Percentiles rank a stretch among this genome's conserved stretches.
These are phyloP conservation scores for Fonsecaea pedrosoi DNA, from an alignment of 2,329 filamentous ascomycete species.

Conservation along the genomic window DNA sequence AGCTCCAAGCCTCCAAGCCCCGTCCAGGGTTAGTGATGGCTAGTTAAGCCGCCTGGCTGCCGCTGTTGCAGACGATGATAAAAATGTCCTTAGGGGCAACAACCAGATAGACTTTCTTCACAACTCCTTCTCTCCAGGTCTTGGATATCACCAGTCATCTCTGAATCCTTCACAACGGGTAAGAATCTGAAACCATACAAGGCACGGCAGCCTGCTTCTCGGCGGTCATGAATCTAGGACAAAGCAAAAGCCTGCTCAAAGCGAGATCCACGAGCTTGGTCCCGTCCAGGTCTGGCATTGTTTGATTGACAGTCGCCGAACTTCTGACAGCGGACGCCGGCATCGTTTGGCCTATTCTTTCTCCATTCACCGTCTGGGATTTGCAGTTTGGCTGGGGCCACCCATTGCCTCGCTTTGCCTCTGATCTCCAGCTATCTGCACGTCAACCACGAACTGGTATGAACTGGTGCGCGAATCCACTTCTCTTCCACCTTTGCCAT, in stretches of 20 bases:
- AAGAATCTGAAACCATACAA: not conserved
- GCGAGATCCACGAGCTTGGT: conserved; percentile 19
- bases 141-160: conserved; percentile 11
- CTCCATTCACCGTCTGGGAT: not conserved
- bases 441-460: conserved; percentile 19
- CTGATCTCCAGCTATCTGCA: conserved; percentile 9
- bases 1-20: not conserved
- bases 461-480: conserved; percentile 12
- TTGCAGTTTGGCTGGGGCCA: not conserved
- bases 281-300: conserved; percentile 22
- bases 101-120: conserved; percentile 6
- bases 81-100: not conserved
- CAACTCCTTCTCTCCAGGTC: not conserved
- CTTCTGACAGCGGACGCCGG: conserved; percentile 28
- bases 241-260: not conserved
- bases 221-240: not conserved
- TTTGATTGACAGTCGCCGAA: conserved; percentile 28
- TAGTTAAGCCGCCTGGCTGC: not conserved
- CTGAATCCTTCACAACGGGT: not conserved
- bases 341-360: conserved; percentile 1
- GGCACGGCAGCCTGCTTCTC: not conserved
- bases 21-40: not conserved
- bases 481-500: conserved; percentile 14
- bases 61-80: not conserved
- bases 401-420: not conserved